These are phyloP conservation scores for Diaporthe ilicicola DNA, from an alignment of 2,329 filamentous ascomycete genomes.

Conservation along the genomic window DNA sequence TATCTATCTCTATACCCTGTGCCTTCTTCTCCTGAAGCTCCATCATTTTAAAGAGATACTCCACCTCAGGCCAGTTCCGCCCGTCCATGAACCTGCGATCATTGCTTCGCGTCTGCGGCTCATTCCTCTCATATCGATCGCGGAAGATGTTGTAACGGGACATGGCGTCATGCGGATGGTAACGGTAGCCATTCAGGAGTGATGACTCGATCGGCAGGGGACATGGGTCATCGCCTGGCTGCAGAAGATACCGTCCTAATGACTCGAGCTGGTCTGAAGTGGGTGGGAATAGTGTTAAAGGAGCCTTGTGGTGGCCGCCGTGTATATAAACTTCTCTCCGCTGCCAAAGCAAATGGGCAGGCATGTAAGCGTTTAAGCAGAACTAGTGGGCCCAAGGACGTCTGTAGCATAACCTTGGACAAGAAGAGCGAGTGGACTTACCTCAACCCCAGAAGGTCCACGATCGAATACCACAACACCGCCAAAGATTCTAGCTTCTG, in stretches of 20 bases:
- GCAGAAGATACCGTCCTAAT: not conserved
- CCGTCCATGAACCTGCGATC: not conserved
- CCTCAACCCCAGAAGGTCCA: not conserved
- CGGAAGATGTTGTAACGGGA: not conserved
- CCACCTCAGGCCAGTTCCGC: not conserved
- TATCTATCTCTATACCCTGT: not conserved
- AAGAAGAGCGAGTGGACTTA: not conserved
- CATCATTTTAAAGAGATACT: not conserved
- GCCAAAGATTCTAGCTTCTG: not conserved
- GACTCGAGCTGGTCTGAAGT: not conserved
- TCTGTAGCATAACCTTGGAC: not conserved
- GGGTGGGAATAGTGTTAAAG: not conserved
- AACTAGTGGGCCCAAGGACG: too few species aligned
- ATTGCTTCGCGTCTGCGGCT: not conserved
- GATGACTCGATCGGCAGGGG: not conserved
- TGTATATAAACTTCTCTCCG: not conserved
- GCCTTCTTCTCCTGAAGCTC: not conserved
- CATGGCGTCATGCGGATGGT: not conserved
- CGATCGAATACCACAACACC: not conserved
- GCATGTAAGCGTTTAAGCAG: not conserved
- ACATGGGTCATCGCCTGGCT: not conserved
- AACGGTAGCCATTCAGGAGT: not conserved
- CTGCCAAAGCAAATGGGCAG: not conserved
- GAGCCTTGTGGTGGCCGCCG: not conserved
- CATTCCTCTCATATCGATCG: not conserved